Evolutionary conservation across 2,329 filamentous ascomycete species (phyloP), one percentile per base, ranked within the genome.

Genomic region (Emmonsiellopsis sp.): DNA sequence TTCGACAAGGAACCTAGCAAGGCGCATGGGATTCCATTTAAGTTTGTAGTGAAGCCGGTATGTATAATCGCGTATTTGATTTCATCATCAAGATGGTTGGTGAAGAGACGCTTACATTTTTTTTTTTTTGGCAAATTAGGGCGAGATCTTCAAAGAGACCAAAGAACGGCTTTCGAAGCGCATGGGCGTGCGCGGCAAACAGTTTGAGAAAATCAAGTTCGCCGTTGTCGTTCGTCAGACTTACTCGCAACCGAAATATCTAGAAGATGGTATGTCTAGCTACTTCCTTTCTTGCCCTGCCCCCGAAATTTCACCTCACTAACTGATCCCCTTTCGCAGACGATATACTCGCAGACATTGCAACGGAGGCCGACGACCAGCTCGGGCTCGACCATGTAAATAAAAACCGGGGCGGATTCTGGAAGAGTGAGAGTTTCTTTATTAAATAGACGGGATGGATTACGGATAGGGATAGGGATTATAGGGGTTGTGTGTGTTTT

Each of bases 141-240:
- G 84, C 52, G 93, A 98, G 69, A 77, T 79, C 40, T 97, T 98
- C 71, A 84, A 83, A 55, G 88, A 97, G 36, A 96, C 91, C 43
- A 96, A 92, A 74, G 89, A 95, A 72, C 84, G 93, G n/a, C 76
- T 98, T 3, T 91, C 93, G 61, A 92, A 91, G 70, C 81, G 92
- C 55, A 95, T 88, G 0, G 91, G 91, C 31, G 85, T 98, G 73
- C 96, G 96, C 72, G 94, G 93, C 69, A 98, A 98, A 77, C 89
- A 89, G 60, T 91, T 98, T 61, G 92, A 98, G 71, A 97, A 97
- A 77, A 93, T 98, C 71, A 96, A 94, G 71, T 96, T 98, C 75
- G 87, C 90, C 6, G 72, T 95, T 34, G 80, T 96, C 50, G 77
- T 84, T 68, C 78, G 87, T 67, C 61, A 72, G 61, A 78, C 82